A percentile compares a stretch with the other conserved stretches of the same genome.
These are phyloP conservation scores for Clohesyomyces aquaticus DNA, from an alignment of 495 filamentous ascomycete genomes.

Conservation along the genomic window DNA sequence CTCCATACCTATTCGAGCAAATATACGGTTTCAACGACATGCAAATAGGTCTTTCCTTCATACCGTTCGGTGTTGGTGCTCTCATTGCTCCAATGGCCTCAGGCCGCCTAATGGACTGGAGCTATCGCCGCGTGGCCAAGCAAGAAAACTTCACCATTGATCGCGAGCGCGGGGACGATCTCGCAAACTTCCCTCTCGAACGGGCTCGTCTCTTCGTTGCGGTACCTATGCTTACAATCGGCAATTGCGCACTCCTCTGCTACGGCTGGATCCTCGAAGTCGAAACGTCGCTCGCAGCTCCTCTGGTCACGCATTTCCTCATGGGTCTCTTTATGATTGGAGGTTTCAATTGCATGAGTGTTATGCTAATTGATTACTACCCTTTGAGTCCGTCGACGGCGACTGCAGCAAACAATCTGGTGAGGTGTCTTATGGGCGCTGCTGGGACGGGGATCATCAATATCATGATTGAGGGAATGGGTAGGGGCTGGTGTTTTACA, in stretches of 20 bases:
- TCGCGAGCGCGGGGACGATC: slow-evolving; percentile 42
- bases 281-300: slow-evolving; percentile 39
- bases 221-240: slow-evolving; percentile 36
- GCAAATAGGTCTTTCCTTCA: slow-evolving; percentile 63
- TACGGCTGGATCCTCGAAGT: slow-evolving; percentile 51
- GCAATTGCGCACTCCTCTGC: slow-evolving; percentile 39
- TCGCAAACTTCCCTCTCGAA: slow-evolving; percentile 59
- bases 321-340: slow-evolving; percentile 61
- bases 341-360: slow-evolving; percentile 56
- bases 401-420: slow-evolving; percentile 72
- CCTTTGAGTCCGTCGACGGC: slow-evolving; percentile 64
- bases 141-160: slow-evolving; percentile 47
- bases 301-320: slow-evolving; percentile 61
- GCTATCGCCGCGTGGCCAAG: slow-evolving; percentile 50
- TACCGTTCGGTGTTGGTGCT: slow-evolving; percentile 41
- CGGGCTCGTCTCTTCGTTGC: slow-evolving; percentile 50
- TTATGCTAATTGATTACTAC: slow-evolving; percentile 69
- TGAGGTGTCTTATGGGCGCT: slow-evolving; percentile 69
- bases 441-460: slow-evolving; percentile 66
- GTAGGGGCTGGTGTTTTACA: slow-evolving; percentile 71
- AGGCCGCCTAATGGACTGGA: slow-evolving; percentile 49
- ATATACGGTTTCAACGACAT: slow-evolving; percentile 71
- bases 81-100: slow-evolving; percentile 35
- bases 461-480: slow-evolving; percentile 68
- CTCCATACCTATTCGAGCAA: slow-evolving; percentile 62